These are phyloP conservation scores for Lachancea fermentati DNA, from an alignment of 805 yeast genomes.

Conservation along the genomic window DNA sequence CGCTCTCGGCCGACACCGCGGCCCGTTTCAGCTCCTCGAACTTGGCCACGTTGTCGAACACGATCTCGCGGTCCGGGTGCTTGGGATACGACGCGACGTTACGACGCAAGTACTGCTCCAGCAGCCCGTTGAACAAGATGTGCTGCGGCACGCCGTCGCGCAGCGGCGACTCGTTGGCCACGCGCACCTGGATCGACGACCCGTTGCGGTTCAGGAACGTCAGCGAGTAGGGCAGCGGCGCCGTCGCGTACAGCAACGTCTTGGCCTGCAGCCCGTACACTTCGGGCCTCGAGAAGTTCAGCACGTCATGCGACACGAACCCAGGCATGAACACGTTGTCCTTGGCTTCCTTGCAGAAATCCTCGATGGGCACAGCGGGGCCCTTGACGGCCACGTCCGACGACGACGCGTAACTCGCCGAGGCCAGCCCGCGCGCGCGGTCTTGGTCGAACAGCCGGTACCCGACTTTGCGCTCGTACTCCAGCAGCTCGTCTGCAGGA, in stretches of 20 bases:
- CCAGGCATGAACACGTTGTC: constrained; percentile 8
- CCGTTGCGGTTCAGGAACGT: constrained; percentile 9
- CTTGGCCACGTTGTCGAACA: constrained; percentile 7
- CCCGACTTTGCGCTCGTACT: constrained; percentile 18
- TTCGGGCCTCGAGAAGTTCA: constrained; percentile 11
- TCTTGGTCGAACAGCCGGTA: constrained; percentile 21
- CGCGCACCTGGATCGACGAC: constrained; percentile 5
- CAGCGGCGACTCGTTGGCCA: background rate
- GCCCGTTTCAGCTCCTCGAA: constrained; percentile 5
- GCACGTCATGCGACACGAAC: constrained; percentile 4
- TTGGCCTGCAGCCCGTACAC: constrained; percentile 10
- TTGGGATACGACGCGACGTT: constrained; percentile 3
- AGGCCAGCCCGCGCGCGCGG: constrained; percentile 15
- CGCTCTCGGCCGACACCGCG: background rate
- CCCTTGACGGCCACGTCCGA: constrained; percentile 1
- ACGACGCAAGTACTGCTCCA: constrained; percentile 6
- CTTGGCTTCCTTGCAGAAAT: constrained; percentile 4
- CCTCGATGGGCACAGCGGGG: background rate
- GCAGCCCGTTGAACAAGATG: constrained; percentile 10
- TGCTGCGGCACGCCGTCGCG: constrained; percentile 6
- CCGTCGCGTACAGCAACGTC: constrained; percentile 2
- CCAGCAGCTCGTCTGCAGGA: constrained; percentile 15
- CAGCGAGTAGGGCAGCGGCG: constrained; percentile 7
- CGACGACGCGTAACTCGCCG: constrained; percentile 12
- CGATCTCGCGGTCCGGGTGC: constrained; percentile 1